Percentiles rank a stretch among this genome's conserved stretches.
Evolutionary conservation across 768 basidiomycete species (phyloP).

Genomic region (Multifurca ochricompacta): DNA sequence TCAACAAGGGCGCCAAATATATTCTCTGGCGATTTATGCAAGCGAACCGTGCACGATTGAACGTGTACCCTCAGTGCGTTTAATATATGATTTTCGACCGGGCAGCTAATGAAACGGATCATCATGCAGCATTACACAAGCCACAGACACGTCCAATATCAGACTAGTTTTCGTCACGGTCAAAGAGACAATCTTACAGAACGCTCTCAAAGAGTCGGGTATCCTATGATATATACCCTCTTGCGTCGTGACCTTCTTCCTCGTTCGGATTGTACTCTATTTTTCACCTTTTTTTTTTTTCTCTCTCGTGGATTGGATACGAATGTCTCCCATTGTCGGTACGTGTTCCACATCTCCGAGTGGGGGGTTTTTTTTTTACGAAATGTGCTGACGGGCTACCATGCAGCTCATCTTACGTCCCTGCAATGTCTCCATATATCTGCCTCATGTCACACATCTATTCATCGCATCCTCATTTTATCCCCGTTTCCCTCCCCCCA

Average conservation of each 20-base stretch:
- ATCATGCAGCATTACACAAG: conserved; percentile 62
- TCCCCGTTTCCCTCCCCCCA: neutral
- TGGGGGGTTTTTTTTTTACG: too few species aligned
- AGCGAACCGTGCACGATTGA: conserved; percentile 73
- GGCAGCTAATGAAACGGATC: neutral
- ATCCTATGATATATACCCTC: conserved; percentile 57
- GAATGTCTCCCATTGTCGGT: conserved; percentile 15
- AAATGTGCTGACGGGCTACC: neutral
- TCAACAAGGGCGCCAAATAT: conserved; percentile 92
- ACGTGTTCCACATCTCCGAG: neutral
- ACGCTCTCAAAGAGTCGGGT: conserved; percentile 78
- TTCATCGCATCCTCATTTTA: conserved; percentile 15
- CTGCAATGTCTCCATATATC: conserved; percentile 16
- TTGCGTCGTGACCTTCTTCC: neutral
- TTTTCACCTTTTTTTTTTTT: conserved; percentile 2
- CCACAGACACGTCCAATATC: conserved; percentile 83
- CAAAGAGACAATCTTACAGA: conserved; percentile 90
- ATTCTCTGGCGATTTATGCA: conserved; percentile 95
- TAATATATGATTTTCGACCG: neutral
- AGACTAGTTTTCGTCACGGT: conserved; percentile 78
- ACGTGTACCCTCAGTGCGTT: conserved; percentile 83
- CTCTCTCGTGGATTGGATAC: conserved; percentile 16
- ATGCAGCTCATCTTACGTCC: conserved; percentile 15
- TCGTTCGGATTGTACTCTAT: conserved; percentile 14
- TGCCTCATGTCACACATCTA: conserved; percentile 14